Base-by-base conservation (phyloP, 2,329 filamentous ascomycete species). In the Aspergillus luchuensis region DNA sequence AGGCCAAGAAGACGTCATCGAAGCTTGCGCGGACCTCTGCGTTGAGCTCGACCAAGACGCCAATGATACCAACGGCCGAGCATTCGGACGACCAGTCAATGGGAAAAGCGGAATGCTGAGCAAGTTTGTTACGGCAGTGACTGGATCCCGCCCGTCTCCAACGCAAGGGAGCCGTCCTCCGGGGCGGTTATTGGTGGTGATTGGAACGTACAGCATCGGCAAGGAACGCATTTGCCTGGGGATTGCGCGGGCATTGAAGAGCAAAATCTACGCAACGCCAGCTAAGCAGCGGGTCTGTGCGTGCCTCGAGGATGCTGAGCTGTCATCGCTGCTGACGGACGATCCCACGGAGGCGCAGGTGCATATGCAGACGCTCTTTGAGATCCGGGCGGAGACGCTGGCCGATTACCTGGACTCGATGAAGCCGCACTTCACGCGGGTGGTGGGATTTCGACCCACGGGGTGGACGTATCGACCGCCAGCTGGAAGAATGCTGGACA, bases 181-280 rank as follows among this genome's bases (percentile, higher is more conserved):
- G 49, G 88, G 91, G 50, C 88, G 92, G 4, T 83, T 99, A 2
- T 84, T 99, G 0, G 91, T 99, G 5, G 87, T 99, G 6, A 96
- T 97, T 62, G 95, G 95, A 48, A 99, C 95, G 0, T 99, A 99
- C 78, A 96, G 91, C 68, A 99, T 99, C 70, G 95, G 95, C 71
- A 99, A 99, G 78, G 95, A 99, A 76, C 89, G 93, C 43, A 93
- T 99, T 66, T 98, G 94, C 73, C 83, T 97, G 33, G 93, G 92
- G 47, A 96, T 99, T 65, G 95, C 95, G 4, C 87, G 89, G 68
- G 93, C 93, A 0, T 82, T 99, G 2, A 82, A 87, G 41, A 91
- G 89, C 67, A 97, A 96, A 72, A 98, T 99, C 63, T 99, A 90
- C 71, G 94, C 94, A 0, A 87, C 91, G 1, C 81, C 92, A 0